Base-by-base conservation (phyloP, 1,284 basidiomycete species). In the Earliella scabrosa region DNA sequence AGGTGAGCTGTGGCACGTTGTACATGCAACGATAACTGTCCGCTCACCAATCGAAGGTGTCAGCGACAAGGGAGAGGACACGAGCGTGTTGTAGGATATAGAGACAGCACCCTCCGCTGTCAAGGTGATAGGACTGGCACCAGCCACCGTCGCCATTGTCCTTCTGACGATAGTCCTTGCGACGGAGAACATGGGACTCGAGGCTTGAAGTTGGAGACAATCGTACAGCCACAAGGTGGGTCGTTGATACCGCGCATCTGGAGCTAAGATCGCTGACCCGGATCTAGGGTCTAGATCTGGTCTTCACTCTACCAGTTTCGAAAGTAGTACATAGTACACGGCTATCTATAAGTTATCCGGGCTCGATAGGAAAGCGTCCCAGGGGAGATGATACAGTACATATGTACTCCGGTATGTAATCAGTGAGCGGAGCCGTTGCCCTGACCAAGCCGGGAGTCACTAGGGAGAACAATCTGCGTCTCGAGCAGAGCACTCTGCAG, bases 21-120 rank as follows among this genome's bases (percentile, higher is more conserved):
- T 31, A 24, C 6, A 24, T 20, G 34, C 43, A 0, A 32, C 10
- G n/a, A 29, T 31, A n/a, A 26, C 3, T 39, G 9, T 11, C 18
- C 13, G 66, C 77, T 56, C 58, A 86, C 88, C 84, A 58, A 96
- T 91, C 13, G 86, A 80, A 32, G 76, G 64, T 29, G 78, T 73
- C 21, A 94, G 74, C 14, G 82, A 80, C 14, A 78, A 69, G 3
- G 92, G 90, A 0, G 81, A 76, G 11, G 81, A 77, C 20, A 82
- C 62, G 34, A 95, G 78, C 13, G 81, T 78, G 4, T 75, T 68
- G 70, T 93, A 94, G 1, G 90, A 87, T 54, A 94, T 83, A 1
- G 78, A 73, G n/a, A 93, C 83, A 9, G 83, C 86, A 16, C 82
- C 84, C 56, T 86, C 82, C 6, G 78, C 53, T 7, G 76, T 82